Percentiles rank a stretch among this genome's conserved stretches.
Evolutionary conservation across 345 rosid genomes (phyloP).

Genomic region (Nasturtium officinale): DNA sequence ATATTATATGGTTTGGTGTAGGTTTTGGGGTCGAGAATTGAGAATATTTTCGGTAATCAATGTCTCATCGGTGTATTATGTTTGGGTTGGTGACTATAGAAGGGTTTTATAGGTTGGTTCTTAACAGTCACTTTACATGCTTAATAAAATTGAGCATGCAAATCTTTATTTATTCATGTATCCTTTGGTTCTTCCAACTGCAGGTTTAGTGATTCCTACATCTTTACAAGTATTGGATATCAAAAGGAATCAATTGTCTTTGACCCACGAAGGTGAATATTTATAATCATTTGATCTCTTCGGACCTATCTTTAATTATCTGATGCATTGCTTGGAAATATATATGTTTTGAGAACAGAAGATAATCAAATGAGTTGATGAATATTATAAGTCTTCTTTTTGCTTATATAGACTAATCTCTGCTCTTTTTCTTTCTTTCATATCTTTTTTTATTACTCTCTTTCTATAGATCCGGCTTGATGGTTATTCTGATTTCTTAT

Average conservation of each 20-base stretch:
- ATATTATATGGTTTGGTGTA: not conserved
- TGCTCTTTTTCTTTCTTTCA: slow-evolving; percentile 2
- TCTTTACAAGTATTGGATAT: slow-evolving; percentile 33
- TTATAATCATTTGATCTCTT: not conserved
- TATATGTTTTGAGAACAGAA: not conserved
- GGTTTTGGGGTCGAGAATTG: not conserved
- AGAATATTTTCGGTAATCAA: not conserved
- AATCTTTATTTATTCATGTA: not conserved
- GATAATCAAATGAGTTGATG: slow-evolving; percentile 1
- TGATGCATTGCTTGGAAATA: not conserved
- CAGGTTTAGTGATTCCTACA: slow-evolving; percentile 32
- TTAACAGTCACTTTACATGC: not conserved
- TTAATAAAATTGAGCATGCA: not conserved
- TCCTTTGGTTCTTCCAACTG: slow-evolving; percentile 17
- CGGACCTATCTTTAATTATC: not conserved
- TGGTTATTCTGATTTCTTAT: slow-evolving; percentile 20
- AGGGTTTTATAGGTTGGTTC: not conserved
- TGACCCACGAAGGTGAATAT: slow-evolving; percentile 35
- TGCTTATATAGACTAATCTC: not conserved
- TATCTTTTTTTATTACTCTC: not conserved
- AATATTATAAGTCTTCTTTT: not conserved
- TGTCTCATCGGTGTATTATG: not conserved
- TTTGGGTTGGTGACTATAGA: slow-evolving; percentile 8
- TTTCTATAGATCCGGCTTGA: not conserved
- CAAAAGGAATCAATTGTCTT: slow-evolving; percentile 21